Evolutionary conservation across 2,329 filamentous ascomycete species (phyloP), one percentile per base, ranked within the genome.

Genomic region (Calonectria pseudoreteaudii): DNA sequence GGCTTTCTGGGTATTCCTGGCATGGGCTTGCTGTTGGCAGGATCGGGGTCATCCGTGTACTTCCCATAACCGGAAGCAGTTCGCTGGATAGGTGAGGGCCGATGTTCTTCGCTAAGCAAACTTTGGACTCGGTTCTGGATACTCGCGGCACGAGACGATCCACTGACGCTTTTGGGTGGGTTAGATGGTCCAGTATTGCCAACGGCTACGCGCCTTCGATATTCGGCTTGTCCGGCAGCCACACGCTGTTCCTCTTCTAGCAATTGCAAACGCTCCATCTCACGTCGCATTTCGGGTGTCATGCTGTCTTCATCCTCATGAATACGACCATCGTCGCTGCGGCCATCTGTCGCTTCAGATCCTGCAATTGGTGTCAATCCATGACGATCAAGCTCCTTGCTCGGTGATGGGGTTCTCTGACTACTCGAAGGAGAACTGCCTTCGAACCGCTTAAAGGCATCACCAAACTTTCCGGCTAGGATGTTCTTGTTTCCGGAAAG

Each of bases 401-500:
- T 83, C 5, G 88, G 89, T 7, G 89, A 90, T 1, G 88, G 86
- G 18, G 87, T 87, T 44, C 87, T 85, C 9, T 78, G 81, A n/a
- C 65, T 66, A 78, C 82, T 20, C 79, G 80, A 14, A 77, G 76
- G 80, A 81, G 73, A 84, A 73, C 87, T 90, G 30, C 87, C 89
- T 83, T 99, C 97, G 78, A 98, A 98, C 8, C 94, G 91, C 81
- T 96, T 95, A 86, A 98, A 98, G 4, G 96, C 96, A 80, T 98
- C 96, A 0, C 96, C 95, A 83, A 98, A 98, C 78, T 94, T 95
- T 30, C 95, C 94, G 7, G 93, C 93, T n/a, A 98, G 88, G 47
- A 98, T 91, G 71, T 92, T 94, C 84, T 97, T 98, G 31, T 94
- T 94, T 49, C 92, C 92, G 9, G 93, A 92, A 23, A 95, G 85